These are phyloP conservation scores for Omphalea diandra DNA, from an alignment of 441 rosid species.

Conservation along the genomic window DNA sequence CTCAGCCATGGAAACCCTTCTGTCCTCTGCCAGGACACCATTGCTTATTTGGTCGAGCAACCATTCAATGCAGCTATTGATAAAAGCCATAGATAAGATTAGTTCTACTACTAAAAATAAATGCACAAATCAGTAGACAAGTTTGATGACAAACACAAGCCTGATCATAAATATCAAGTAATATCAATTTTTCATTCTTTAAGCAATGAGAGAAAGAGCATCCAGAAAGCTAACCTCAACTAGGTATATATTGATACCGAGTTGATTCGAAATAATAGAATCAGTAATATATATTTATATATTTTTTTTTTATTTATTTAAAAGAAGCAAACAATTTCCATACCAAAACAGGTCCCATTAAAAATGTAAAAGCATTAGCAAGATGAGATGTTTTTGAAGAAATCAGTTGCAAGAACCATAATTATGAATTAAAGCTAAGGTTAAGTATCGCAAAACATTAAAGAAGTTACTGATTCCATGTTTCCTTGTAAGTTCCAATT, in stretches of 20 bases:
- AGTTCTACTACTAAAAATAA: constrained; percentile 1
- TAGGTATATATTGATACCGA: not conserved
- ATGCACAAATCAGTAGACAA: not conserved
- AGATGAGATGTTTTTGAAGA: not conserved
- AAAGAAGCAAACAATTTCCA: not conserved
- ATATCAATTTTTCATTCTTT: not conserved
- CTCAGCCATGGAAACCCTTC: constrained; percentile 79
- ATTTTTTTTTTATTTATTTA: no score
- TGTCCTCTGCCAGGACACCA: constrained; percentile 81
- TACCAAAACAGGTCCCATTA: not conserved
- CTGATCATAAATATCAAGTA: not conserved
- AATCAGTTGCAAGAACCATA: not conserved
- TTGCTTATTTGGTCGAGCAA: constrained; percentile 85
- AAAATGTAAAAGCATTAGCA: not conserved
- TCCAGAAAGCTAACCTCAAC: not conserved
- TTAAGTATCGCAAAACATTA: not conserved
- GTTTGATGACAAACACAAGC: not conserved
- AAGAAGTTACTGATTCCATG: not conserved
- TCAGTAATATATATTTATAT: not conserved
- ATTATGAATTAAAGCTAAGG: not conserved
- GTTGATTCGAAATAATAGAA: not conserved
- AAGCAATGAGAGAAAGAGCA: not conserved
- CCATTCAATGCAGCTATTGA: constrained; percentile 71
- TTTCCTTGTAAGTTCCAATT: not conserved
- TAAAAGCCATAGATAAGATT: constrained; percentile 10